Evolutionary conservation across 208 protist genomes (phyloP).

Genomic region (Leishmania major): DNA sequence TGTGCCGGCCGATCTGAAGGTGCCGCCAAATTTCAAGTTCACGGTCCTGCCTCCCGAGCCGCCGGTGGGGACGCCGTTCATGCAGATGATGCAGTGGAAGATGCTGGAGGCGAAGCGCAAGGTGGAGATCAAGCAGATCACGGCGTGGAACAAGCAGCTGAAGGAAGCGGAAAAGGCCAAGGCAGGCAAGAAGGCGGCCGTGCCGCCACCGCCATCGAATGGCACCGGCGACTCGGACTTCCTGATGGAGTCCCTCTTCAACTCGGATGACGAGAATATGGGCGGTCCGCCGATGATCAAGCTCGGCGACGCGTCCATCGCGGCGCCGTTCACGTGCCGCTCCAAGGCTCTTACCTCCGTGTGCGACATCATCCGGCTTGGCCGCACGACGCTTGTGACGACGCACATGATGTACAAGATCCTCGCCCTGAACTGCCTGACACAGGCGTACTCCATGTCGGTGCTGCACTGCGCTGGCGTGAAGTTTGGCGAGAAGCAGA

Average conservation of each 20-base stretch:
- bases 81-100: slow-evolving; percentile 78
- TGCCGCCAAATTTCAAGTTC: slow-evolving; percentile 86
- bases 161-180: slow-evolving; percentile 56
- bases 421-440: slow-evolving; percentile 98
- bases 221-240: slow-evolving; percentile 64
- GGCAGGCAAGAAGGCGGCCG: slow-evolving; percentile 51
- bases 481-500: slow-evolving; percentile 97
- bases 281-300: slow-evolving; percentile 91
- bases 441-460: slow-evolving; percentile 96
- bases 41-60: slow-evolving; percentile 77
- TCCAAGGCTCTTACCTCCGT: slow-evolving; percentile 89
- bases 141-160: slow-evolving; percentile 82
- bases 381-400: slow-evolving; percentile 97
- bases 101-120: slow-evolving; percentile 84
- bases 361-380: slow-evolving; percentile 96
- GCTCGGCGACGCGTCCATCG: slow-evolving; percentile 94
- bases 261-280: slow-evolving; percentile 63
- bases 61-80: slow-evolving; percentile 60
- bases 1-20: slow-evolving; percentile 69
- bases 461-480: slow-evolving; percentile 98
- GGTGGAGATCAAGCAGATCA: slow-evolving; percentile 81
- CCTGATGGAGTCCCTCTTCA: slow-evolving; percentile 91
- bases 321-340: slow-evolving; percentile 93
- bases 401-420: slow-evolving; percentile 99
- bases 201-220: slow-evolving; percentile 34